Evolutionary conservation across 1,284 basidiomycete species (phyloP).

Genomic region (Pseudozyma pruni): DNA sequence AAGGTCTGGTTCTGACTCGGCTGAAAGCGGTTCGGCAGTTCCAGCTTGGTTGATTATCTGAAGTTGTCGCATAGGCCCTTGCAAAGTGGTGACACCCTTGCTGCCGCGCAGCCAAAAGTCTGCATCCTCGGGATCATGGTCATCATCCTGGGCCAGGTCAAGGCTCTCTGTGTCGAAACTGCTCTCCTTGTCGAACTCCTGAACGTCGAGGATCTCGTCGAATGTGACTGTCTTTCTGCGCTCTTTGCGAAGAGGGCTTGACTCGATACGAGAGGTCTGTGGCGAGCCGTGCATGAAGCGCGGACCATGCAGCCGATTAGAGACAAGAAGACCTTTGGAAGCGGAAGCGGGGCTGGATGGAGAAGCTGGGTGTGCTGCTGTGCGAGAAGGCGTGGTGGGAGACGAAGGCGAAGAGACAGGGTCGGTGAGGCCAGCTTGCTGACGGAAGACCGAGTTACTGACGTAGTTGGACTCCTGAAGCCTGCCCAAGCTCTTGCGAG

Average conservation of each 20-base stretch:
- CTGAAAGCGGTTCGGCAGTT: conserved; percentile 13
- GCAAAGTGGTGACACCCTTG: not conserved
- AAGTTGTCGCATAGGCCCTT: conserved; percentile 12
- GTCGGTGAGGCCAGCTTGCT: conserved; percentile 60
- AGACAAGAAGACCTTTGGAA: conserved; percentile 79
- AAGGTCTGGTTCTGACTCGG: conserved; percentile 40
- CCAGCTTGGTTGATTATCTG: conserved; percentile 46
- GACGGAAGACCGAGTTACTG: conserved; percentile 74
- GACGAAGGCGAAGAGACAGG: conserved; percentile 17
- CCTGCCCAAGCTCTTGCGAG: conserved; percentile 51
- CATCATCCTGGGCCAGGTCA: conserved; percentile 21
- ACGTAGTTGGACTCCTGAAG: conserved; percentile 55
- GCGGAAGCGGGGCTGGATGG: conserved; percentile 9
- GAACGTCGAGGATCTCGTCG: conserved; percentile 83
- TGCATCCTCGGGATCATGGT: conserved; percentile 17
- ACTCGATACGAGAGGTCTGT: conserved; percentile 4
- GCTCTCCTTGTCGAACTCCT: conserved; percentile 72
- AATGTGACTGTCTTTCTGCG: conserved; percentile 79
- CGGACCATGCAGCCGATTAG: conserved; percentile 83
- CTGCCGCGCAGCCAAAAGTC: conserved; percentile 23
- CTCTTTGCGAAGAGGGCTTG: conserved; percentile 26
- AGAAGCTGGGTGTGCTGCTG: not conserved
- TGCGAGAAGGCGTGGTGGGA: conserved; percentile 7
- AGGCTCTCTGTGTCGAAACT: conserved; percentile 57
- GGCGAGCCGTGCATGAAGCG: conserved; percentile 35